These are phyloP conservation scores for Botrytis byssoidea DNA, from an alignment of 2,329 filamentous ascomycete species.

Conservation along the genomic window DNA sequence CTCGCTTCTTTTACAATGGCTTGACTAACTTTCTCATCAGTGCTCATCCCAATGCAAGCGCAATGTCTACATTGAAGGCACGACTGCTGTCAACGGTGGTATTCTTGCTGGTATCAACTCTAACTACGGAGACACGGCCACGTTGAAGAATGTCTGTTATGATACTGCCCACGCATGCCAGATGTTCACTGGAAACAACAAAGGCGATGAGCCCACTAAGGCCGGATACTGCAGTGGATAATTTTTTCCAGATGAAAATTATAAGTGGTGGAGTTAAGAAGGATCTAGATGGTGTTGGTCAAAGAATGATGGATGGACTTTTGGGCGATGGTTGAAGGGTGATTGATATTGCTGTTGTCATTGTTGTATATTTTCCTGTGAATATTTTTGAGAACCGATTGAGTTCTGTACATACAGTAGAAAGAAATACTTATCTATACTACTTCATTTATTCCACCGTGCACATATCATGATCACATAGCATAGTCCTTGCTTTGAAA, in stretches of 20 bases:
- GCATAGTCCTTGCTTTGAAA: neutral
- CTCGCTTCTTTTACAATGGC: no score
- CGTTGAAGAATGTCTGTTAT: neutral
- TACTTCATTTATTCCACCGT: neutral
- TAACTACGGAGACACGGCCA: neutral
- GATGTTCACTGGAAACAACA: neutral
- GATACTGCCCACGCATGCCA: neutral
- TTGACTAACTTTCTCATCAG: neutral
- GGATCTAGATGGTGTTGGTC: neutral
- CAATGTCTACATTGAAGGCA: conserved; percentile 1
- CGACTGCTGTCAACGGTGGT: neutral
- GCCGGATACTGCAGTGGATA: neutral
- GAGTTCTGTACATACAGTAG: neutral
- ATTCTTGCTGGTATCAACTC: conserved; percentile 1
- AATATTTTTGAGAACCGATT: neutral
- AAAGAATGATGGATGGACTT: neutral
- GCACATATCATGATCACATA: neutral
- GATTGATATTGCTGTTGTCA: neutral
- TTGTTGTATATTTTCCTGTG: neutral
- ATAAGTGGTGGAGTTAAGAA: neutral
- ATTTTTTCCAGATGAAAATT: neutral
- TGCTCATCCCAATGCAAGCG: conserved; percentile 2
- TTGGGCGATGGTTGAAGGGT: neutral
- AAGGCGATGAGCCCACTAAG: neutral
- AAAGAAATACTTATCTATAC: neutral